phyloP scores from a whole-genome alignment of 495 filamentous ascomycete species.

The Lasiosphaeris hirsuta region DNA sequence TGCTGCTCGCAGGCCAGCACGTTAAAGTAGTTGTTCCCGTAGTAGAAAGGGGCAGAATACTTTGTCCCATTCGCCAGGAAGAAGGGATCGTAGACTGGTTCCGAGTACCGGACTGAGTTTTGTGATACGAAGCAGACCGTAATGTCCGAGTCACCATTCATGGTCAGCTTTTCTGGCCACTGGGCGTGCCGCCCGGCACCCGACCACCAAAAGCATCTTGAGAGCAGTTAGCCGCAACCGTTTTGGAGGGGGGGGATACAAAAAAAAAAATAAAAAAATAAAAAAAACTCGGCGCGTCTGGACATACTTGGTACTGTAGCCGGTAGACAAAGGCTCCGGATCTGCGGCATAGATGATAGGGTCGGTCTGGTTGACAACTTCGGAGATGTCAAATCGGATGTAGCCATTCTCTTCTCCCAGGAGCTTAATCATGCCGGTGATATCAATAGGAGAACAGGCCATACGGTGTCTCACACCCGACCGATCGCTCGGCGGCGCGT shows the following conservation, averaged over 20 bases:
- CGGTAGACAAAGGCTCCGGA: neutral
- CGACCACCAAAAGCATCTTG: slow-evolving; percentile 4
- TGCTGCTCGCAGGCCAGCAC: slow-evolving; percentile 8
- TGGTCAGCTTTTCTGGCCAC: slow-evolving; percentile 1
- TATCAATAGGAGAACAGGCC: slow-evolving; percentile 9
- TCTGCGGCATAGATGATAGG: neutral
- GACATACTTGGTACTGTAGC: slow-evolving; percentile 1
- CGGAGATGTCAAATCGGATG: neutral
- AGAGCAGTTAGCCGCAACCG: too few relatives aligned
- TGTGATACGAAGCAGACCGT: neutral
- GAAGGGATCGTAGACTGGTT: slow-evolving; percentile 10
- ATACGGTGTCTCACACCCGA: slow-evolving; percentile 7
- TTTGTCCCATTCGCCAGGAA: slow-evolving; percentile 4
- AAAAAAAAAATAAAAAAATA: too few relatives aligned
- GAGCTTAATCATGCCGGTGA: neutral
- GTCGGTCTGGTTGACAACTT: neutral
- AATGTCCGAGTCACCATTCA: neutral
- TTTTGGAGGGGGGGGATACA: too few relatives aligned
- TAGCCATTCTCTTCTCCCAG: neutral
- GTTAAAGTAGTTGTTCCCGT: slow-evolving; percentile 9
- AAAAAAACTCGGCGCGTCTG: too few relatives aligned
- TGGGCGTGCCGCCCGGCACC: neutral
- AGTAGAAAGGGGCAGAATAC: neutral
- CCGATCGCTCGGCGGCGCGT: slow-evolving; percentile 7
- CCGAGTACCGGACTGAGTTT: slow-evolving; percentile 7